phyloP scores from a whole-genome alignment of 2,329 filamentous ascomycete species.

The Didymella lethalis region DNA sequence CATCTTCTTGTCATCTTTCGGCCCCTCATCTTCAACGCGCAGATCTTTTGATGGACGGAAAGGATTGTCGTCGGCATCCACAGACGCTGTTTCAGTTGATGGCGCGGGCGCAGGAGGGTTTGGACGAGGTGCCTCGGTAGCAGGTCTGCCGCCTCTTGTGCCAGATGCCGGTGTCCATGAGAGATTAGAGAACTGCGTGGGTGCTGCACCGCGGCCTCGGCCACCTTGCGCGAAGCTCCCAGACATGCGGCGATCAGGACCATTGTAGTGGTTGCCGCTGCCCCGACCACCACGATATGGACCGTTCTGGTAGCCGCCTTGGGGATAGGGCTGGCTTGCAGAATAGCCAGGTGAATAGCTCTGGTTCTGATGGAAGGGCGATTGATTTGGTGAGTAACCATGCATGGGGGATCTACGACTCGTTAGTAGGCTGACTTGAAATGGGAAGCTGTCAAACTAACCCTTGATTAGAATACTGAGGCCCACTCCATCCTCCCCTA shows the following conservation, averaged over 20 bases:
- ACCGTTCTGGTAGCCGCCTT: conserved; percentile 60
- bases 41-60: conserved; percentile 71
- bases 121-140: conserved; percentile 48
- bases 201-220: conserved; percentile 62
- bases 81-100: conserved; percentile 40
- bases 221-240: conserved; percentile 54
- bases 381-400: conserved; percentile 65
- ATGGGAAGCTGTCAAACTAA: conserved; percentile 48
- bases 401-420: conserved; percentile 54
- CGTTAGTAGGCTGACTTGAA: conserved; percentile 31
- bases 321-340: conserved; percentile 62
- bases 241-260: conserved; percentile 54
- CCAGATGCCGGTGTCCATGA: conserved; percentile 73
- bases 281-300: conserved; percentile 65
- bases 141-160: conserved; percentile 60
- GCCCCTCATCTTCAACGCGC: conserved; percentile 68
- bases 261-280: conserved; percentile 65
- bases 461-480: conserved; percentile 57
- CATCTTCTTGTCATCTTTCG: conserved; percentile 60
- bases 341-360: conserved; percentile 56
- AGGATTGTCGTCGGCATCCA: conserved; percentile 66
- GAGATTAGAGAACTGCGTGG: conserved; percentile 67
- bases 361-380: conserved; percentile 60
- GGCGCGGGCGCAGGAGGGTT: conserved; percentile 28
- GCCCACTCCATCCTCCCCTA: conserved; percentile 63